Evolutionary conservation across 2,329 filamentous ascomycete genomes (phyloP), one percentile per base, ranked within the genome.

Genomic region (Neoscytalidium dimidiatum): DNA sequence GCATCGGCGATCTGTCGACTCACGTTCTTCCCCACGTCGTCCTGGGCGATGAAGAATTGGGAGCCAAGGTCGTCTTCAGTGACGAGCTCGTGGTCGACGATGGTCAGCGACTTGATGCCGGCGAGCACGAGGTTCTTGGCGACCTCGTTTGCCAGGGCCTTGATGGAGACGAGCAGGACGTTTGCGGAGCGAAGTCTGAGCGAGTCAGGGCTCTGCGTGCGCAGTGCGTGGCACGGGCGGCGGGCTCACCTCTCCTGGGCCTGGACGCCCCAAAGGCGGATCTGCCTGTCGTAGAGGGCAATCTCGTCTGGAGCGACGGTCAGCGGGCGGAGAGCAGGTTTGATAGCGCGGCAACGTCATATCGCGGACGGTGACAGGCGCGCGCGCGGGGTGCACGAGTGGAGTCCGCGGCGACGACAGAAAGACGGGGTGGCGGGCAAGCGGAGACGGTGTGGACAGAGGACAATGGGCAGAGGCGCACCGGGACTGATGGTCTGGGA

Each of bases 51-150:
- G 77, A 98, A 92, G 81, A 98, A 84, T 61, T 83, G 79, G 14
- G 80, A 77, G 33, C 80, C 92, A 2, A 97, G 81, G 75, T 98
- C 94, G 58, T 90, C 86, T 71, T 94, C 89, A 0, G 86, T 90
- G 64, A 97, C 90, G 9, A 80, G 68, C 63, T 90, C 88, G 72
- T 91, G 86, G 78, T 99, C 95, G 66, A 95, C 83, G 64, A 99
- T 88, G 17, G 94, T 98, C 67, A 99, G 84, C 33, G 92, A 94
- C 65, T 91, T 91, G 71, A 99, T 91, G 66, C 95, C 95, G 23
- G 95, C 94, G 2, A 99, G 87, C 19, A 97, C 94, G 23, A 99
- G 88, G 75, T 98, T 99, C 83, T 99, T 99, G 68, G 95, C 94
- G 63, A 98, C 90, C 80, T 99, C 95, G 75, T 94, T 96, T 65